Evolutionary conservation across 129 eudicot genomes (phyloP).

Genomic region (Saposhnikovia divaricata): DNA sequence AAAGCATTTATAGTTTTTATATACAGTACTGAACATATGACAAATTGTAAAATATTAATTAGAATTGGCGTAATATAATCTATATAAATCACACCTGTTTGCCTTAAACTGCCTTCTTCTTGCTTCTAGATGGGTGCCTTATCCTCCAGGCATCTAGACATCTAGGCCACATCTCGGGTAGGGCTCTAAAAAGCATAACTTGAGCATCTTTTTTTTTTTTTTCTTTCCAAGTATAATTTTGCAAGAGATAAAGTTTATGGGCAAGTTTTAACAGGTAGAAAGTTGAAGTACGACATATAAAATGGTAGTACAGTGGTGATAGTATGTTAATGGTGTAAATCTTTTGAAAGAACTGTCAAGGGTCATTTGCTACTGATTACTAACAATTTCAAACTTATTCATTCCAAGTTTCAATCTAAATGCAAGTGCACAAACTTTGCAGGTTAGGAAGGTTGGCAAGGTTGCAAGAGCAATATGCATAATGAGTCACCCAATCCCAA

Average conservation of each 20-base stretch:
- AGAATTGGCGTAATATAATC: neutral
- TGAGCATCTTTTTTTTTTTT: neutral
- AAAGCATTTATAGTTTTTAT: neutral
- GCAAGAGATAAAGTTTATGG: neutral
- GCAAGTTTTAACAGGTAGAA: neutral
- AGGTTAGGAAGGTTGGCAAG: conserved; percentile 94
- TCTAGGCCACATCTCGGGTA: neutral
- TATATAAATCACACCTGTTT: neutral
- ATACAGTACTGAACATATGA: neutral
- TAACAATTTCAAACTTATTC: neutral
- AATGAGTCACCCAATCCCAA: conserved; percentile 98
- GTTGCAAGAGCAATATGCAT: conserved; percentile 95
- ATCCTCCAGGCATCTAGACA: neutral
- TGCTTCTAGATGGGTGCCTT: neutral
- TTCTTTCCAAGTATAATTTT: neutral
- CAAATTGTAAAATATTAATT: neutral
- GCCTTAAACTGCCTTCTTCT: neutral
- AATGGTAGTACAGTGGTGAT: neutral
- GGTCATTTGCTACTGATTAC: neutral
- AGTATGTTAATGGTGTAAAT: neutral
- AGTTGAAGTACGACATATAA: neutral
- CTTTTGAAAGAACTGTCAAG: neutral
- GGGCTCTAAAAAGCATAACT: neutral
- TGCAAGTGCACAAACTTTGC: conserved; percentile 3
- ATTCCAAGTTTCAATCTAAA: neutral